Evolutionary conservation across 768 basidiomycete genomes (phyloP), one percentile per base, ranked within the genome.

Genomic region (Tylopilus vinaceipallidus): DNA sequence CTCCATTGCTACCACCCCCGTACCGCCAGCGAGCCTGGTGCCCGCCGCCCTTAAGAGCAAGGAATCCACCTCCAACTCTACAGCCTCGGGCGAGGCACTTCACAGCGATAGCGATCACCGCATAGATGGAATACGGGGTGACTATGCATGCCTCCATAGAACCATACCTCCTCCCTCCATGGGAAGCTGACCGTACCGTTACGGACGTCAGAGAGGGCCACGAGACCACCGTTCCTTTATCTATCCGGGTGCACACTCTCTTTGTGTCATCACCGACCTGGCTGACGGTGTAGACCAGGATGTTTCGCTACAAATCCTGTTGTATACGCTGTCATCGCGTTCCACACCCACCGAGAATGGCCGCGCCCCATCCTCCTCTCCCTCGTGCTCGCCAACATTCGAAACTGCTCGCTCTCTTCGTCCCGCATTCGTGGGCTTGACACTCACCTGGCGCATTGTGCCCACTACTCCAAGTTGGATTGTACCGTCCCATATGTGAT

Each of bases 401-500:
- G n/a, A 29, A 95, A 92, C 57, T 95, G 91, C 60, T 71, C 76
- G 14, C 75, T 92, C 0, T 91, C 95, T 0, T 87, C 88, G 19
- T 94, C 92, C 17, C 91, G 92, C 68, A 71, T 94, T 20, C 83
- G 81, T 29, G 90, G 86, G 1, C 69, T 98, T 40, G 93, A 97
- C 58, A 77, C 95, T 4, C 86, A 95, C 47, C 76, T 95, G 22
- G 88, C 90, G 1, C 73, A 98, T 14, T 78, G 82, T 7, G 78
- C 80, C 11, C 87, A 88, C 57, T 73, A 98, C 67, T 92, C 95
- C 3, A 94, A 94, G 64, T 71, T 98, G 42, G 95, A 99, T 64
- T 81, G 94, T 3, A 82, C 97, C 74, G 76, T 95, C 2, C 95
- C 95, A 0, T 98, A 93, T 56, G 79, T 95, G 61, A n/a, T n/a